Evolutionary conservation across 352 stramenopile species (phyloP), one percentile per base, ranked within the genome.

Genomic region (Phytophthora melonis): DNA sequence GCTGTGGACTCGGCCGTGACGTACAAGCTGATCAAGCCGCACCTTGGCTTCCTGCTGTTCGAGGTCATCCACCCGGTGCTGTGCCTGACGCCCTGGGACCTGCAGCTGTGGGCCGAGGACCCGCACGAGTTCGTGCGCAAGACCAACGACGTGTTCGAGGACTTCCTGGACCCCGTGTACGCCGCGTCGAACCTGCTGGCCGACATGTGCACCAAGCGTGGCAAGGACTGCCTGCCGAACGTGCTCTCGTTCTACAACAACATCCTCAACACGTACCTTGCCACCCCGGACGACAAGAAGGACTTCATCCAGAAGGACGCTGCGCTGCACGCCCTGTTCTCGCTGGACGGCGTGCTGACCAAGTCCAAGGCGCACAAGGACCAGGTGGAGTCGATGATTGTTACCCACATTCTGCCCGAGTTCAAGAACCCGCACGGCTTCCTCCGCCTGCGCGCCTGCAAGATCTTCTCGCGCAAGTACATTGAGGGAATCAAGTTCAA

Each of bases 1-100:
- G 94, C 95, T 13, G 91, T 98, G 18, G 97, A 99, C 75, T 93
- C 98, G 69, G 95, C 94, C 3, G 86, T 97, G 3, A 98, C 97
- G 2, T 99, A 99, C 91, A 99, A 99, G 81, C 78, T 99, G 6
- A 87, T 99, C 34, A 99, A 99, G 80, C 98, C 98, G 30, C 97
- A 99, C 79, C 82, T 99, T 41, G 93, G 97, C 63, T 99, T 99
- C 79, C 69, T 99, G 49, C 79, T 99, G 30, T 99, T 99, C 68
- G 94, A 99, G 70, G 97, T 99, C 8, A 96, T 98, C 58, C 98
- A 99, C 75, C 97, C 97, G 10, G 91, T 95, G 55, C 90, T 99
- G 58, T 99, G 96, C 72, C 77, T 99, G 18, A 98, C 88, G 9
- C 83, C 93, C 7, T 96, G 98, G 60, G 97, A 99, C 70, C 79